Base-by-base conservation (phyloP, 192 early-diverging fungal species). In the Rhizophagus clarus region DNA sequence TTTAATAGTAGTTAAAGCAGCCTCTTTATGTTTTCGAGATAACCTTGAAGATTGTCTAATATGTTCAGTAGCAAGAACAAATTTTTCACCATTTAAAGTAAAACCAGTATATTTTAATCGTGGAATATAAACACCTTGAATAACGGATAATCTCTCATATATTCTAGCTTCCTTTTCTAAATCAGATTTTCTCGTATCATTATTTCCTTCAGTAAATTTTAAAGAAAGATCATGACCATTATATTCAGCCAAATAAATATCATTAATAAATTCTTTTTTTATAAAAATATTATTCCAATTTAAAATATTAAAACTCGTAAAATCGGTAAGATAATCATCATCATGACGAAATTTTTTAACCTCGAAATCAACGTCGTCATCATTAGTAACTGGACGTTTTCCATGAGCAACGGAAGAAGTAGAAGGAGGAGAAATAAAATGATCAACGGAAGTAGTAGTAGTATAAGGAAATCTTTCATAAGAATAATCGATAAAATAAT, bases 91-190 rank as follows among this genome's bases (percentile, higher is more conserved):
- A 3, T 75, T 61, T 31, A 29, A 34, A 61, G 47, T 51, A 12
- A 24, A 5, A 20, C 51, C 73, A 34, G 32, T 29, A 28, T 42
- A 61, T 61, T 51, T 47, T 2, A 75, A 0, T 31, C n/a, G 31
- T 31, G 73, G 73, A 15, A 75, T 75, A 31, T 24, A 61, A 20
- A 32, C 26, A 17, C 83, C 83, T 68, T 80, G 83, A 17, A 84
- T 71, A 6, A 4, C 29, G 1, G 42, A 64, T 49, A 84, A 71
- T 10, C 20, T 9, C 24, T 80, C 47, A 28, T 81, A 84, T 12
- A 81, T 56, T 9, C 49, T 42, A n/a, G 74, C 80, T 66, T 84
- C 83, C 72, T 84, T 76, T 40, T 79, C 29, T 1, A 84, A 61
- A 47, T 56, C 22, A 0, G 8, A 12, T 29, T 4, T 45, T 11